Evolutionary conservation across 768 basidiomycete genomes (phyloP), one percentile per base, ranked within the genome.

Genomic region (Gloeopeniophorella convolvens): DNA sequence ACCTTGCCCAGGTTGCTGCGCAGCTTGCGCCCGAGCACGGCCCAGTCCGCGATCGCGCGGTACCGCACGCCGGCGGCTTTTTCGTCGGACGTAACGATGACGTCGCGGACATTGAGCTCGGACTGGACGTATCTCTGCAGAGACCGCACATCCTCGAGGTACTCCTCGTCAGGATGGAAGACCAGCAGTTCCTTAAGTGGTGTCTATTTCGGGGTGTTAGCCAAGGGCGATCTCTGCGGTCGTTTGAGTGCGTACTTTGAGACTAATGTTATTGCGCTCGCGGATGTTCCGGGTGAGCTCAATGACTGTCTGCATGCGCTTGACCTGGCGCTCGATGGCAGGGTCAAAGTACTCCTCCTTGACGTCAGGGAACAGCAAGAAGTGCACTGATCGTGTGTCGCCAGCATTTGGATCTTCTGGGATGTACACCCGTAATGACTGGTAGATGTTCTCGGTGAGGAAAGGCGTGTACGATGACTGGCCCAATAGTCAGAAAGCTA

Each of bases 401-500:
- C 78, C 79, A 15, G 76, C 76, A 23, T 71, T 65, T 16, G 81
- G 76, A 57, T 89, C 78, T 52, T 82, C 80, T 0, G 92, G 90
- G 56, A 95, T 87, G 72, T 80, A 95, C n/a, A 72, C 72, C 39
- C 83, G 80, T 33, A 98, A 75, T 28, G 89, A 81, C 65, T 98
- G 96, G 67, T 97, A 98, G 53, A 98, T 73, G 68, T 85, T 96
- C 68, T 99, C 96, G 6, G 93, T 94, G 65, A 98, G 73, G 80
- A 97, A 98, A 0, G 96, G 96, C 8, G 94, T 97, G 69, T 96
- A 99, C 7, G 96, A 94, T 1, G 95, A 95, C 94, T 95, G 58
- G 2, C 13, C 27, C 42, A 13, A 16, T 26, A 32, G 13, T 56
- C 44, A 53, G 49, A 42, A 30, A 2, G 45, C n/a, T 7, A n/a